Conservation (phyloP, 2,329 filamentous ascomycete species). For the Neurospora sp. region DNA sequence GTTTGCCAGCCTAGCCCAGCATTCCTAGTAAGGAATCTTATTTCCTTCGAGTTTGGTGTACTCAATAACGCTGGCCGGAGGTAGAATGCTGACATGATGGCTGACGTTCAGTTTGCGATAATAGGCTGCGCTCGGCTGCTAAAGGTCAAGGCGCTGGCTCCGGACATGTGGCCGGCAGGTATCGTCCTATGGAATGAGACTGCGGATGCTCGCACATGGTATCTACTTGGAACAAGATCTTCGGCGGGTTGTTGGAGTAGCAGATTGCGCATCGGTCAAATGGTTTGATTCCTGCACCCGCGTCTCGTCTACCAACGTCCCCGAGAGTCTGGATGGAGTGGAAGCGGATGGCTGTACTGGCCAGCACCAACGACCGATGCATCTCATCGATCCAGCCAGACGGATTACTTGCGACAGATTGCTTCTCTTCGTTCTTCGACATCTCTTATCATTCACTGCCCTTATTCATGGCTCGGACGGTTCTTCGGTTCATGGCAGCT, state of each 20-base stretch:
- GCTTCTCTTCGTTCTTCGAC: constrained; percentile 20
- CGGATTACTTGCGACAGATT: constrained; percentile 14
- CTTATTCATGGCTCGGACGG: constrained; percentile 18
- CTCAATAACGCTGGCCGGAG: constrained; percentile 66
- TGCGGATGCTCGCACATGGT: constrained; percentile 9
- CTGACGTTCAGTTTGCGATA: constrained; percentile 78
- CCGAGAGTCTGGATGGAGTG: neutral
- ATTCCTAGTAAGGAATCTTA: constrained; percentile 82
- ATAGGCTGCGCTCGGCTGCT: constrained; percentile 77
- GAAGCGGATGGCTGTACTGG: constrained; percentile 9
- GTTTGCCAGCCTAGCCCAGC: constrained; percentile 55
- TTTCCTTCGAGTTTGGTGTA: constrained; percentile 79
- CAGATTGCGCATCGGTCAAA: constrained; percentile 16
- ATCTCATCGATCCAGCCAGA: constrained; percentile 12
- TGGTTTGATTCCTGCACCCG: constrained; percentile 4
- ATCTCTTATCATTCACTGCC: constrained; percentile 18
- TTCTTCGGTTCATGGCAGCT: constrained; percentile 5
- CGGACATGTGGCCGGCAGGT: constrained; percentile 31
- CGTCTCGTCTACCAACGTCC: neutral
- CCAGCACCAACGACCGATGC: constrained; percentile 16
- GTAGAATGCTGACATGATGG: constrained; percentile 63
- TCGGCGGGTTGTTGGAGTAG: constrained; percentile 14
- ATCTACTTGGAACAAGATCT: constrained; percentile 14
- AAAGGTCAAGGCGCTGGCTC: constrained; percentile 44
- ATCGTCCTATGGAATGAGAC: constrained; percentile 34